Percentiles rank a stretch among this genome's conserved stretches.
Evolutionary conservation across 2,329 filamentous ascomycete species (phyloP).

Genomic region (Pezicula carpinea): DNA sequence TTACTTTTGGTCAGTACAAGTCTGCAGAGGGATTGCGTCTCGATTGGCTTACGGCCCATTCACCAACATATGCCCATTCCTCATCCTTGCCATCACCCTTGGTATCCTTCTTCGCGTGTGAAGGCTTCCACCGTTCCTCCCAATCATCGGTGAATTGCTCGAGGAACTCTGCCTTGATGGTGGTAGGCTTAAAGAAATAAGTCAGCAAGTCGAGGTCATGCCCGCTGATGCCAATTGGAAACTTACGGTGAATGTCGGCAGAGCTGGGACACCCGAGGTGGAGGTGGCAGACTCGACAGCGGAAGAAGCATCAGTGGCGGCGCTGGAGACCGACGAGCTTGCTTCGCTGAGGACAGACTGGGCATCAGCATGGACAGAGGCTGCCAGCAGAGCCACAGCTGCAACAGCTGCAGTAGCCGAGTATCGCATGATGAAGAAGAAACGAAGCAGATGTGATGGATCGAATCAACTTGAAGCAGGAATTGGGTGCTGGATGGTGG

Average conservation of each 20-base stretch:
- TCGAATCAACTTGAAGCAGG: conserved; percentile 15
- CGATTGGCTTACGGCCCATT: conserved; percentile 62
- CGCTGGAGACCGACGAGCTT: conserved; percentile 31
- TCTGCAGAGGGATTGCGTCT: no score
- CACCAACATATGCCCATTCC: conserved; percentile 96
- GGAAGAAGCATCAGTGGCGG: conserved; percentile 33
- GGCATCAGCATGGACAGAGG: conserved; percentile 63
- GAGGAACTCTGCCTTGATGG: conserved; percentile 86
- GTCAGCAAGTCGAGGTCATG: conserved; percentile 9
- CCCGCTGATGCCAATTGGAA: conserved; percentile 5
- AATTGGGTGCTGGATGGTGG: conserved; percentile 5
- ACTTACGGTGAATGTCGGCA: conserved; percentile 18
- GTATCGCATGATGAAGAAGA: conserved; percentile 68
- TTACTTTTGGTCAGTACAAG: no score
- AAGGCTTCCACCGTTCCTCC: conserved; percentile 90
- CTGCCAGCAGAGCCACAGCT: conserved; percentile 68
- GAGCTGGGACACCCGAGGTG: conserved; percentile 42
- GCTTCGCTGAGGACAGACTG: conserved; percentile 50
- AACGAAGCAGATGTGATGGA: conserved; percentile 18
- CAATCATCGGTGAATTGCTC: conserved; percentile 98
- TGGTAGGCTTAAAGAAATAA: conserved; percentile 61
- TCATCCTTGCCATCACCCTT: conserved; percentile 69
- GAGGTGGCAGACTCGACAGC: conserved; percentile 43
- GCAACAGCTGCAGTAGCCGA: conserved; percentile 72
- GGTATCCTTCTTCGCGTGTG: conserved; percentile 90